phyloP scores from a whole-genome alignment of 225 moss, liverwort and hornwort species.

The Physcomitrium patens region DNA sequence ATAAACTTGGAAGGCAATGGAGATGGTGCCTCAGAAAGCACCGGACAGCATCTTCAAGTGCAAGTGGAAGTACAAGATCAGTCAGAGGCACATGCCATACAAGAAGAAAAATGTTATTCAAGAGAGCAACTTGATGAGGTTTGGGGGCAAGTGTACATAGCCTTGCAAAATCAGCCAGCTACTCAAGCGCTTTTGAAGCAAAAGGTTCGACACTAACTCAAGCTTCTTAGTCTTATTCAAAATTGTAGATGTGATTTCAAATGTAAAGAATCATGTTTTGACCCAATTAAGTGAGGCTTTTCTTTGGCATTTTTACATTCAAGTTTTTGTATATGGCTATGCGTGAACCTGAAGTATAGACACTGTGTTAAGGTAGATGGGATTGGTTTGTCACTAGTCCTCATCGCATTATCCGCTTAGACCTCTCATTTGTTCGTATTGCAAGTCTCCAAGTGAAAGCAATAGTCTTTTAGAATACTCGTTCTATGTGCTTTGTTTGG shows the following conservation, averaged over 20 bases:
- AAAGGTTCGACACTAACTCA: slow-evolving; percentile 50
- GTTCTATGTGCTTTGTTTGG: slow-evolving; percentile 1
- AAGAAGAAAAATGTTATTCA: slow-evolving; percentile 37
- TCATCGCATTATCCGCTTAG: slow-evolving; percentile 1
- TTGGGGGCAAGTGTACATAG: slow-evolving; percentile 62
- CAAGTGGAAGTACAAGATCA: slow-evolving; percentile 27
- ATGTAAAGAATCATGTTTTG: not conserved
- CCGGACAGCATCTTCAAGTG: slow-evolving; percentile 14
- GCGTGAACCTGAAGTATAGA: slow-evolving; percentile 5
- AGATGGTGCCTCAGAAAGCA: slow-evolving; percentile 20
- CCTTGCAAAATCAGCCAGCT: slow-evolving; percentile 72
- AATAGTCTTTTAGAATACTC: not conserved
- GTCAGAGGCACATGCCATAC: slow-evolving; percentile 12
- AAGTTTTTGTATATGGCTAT: slow-evolving; percentile 13
- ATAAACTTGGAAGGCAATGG: slow-evolving; percentile 19
- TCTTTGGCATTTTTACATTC: not conserved
- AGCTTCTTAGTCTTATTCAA: slow-evolving; percentile 14
- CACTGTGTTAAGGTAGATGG: not conserved
- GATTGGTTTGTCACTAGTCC: slow-evolving; percentile 2
- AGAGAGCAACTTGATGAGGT: slow-evolving; percentile 49
- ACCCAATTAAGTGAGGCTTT: not conserved
- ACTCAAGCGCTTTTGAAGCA: slow-evolving; percentile 76
- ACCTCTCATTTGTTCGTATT: not conserved
- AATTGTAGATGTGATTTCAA: not conserved
- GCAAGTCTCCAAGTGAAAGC: slow-evolving; percentile 1